phyloP scores from a whole-genome alignment of 352 stramenopile species.

The Phytophthora pinifolia region DNA sequence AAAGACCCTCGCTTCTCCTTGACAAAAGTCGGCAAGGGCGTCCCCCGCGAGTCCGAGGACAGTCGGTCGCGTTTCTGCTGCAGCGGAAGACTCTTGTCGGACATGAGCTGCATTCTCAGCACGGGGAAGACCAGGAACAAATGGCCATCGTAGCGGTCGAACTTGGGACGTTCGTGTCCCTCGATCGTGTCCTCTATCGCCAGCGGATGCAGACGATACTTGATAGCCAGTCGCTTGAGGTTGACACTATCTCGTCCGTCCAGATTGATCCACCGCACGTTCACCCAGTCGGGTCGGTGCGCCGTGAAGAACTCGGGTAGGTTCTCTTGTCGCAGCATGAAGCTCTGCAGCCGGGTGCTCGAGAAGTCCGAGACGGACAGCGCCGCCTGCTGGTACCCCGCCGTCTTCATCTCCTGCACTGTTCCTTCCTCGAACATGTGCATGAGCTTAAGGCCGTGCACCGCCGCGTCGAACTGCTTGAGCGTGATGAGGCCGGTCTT shows the following conservation, averaged over 20 bases:
- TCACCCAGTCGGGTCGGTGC: constrained; percentile 75
- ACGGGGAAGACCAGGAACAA: constrained; percentile 85
- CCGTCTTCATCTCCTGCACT: constrained; percentile 53
- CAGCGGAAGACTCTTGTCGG: constrained; percentile 35
- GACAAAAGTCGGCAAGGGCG: constrained; percentile 41
- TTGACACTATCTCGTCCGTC: constrained; percentile 77
- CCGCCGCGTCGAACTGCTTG: constrained; percentile 73
- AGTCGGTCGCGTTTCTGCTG: constrained; percentile 39
- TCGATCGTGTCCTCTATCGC: constrained; percentile 88
- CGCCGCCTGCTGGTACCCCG: constrained; percentile 48
- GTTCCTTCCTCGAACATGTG: constrained; percentile 82
- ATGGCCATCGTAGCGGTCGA: constrained; percentile 84
- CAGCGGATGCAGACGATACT: constrained; percentile 84
- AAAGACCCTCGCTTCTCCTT: constrained; percentile 42
- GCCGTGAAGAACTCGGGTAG: constrained; percentile 76
- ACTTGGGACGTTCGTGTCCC: constrained; percentile 85
- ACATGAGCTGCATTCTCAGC: constrained; percentile 64
- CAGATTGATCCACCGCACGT: constrained; percentile 88
- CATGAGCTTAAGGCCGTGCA: constrained; percentile 87
- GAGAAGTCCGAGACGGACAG: constrained; percentile 85
- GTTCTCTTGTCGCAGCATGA: constrained; percentile 47
- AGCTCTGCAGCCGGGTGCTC: constrained; percentile 66
- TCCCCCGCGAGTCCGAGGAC: constrained; percentile 10
- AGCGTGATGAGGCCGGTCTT: constrained; percentile 51
- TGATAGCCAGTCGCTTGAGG: constrained; percentile 87